Evolutionary conservation across 306 rosid species (phyloP).

Genomic region (Luffa acutangula): DNA sequence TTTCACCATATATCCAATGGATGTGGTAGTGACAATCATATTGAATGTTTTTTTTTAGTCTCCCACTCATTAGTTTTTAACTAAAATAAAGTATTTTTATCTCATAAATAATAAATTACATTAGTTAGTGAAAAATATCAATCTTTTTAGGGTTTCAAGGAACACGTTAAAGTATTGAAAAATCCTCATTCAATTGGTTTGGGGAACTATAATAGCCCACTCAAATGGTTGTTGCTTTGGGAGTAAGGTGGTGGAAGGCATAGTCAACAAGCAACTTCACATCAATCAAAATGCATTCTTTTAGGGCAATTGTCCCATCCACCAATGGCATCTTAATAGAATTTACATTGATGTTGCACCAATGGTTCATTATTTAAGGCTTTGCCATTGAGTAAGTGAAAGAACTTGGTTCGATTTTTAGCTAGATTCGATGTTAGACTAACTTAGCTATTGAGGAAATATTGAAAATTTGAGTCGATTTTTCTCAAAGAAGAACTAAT

Average conservation of each 20-base stretch:
- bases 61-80: too few relatives aligned
- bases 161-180: background rate
- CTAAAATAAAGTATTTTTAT: too few relatives aligned
- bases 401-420: background rate
- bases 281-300: slow-evolving; percentile 3
- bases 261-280: background rate
- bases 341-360: background rate
- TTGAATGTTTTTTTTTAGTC: too few relatives aligned
- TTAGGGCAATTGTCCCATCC: background rate
- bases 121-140: background rate
- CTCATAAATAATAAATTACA: too few relatives aligned
- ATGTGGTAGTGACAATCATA: too few relatives aligned
- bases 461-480: too few relatives aligned
- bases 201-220: background rate
- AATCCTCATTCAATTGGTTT: background rate
- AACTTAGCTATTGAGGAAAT: background rate
- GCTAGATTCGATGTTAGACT: background rate
- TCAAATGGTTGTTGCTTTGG: background rate
- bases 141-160: too few relatives aligned
- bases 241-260: background rate
- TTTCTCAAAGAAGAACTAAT: too few relatives aligned
- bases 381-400: background rate
- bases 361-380: background rate
- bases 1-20: too few relatives aligned
- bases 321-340: background rate